These are phyloP conservation scores for Aspergillus candidus DNA, from an alignment of 2,329 filamentous ascomycete genomes.

Conservation along the genomic window DNA sequence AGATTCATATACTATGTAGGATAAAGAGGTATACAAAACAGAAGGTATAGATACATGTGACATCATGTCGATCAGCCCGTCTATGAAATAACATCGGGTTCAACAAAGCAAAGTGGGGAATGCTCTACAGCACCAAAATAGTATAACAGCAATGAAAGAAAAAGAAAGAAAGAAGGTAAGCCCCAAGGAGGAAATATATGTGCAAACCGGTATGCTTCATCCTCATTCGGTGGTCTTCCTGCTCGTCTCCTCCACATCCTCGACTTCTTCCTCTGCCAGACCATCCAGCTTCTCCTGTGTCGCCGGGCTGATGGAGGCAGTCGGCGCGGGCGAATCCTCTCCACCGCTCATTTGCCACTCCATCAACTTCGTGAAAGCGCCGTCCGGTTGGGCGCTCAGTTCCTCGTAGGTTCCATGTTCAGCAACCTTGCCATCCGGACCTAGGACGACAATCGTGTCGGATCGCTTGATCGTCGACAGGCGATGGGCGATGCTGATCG, in stretches of 20 bases:
- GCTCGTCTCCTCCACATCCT: conserved; percentile 22
- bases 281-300: conserved; percentile 50
- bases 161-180: no score
- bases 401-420: conserved; percentile 81
- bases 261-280: conserved; percentile 30
- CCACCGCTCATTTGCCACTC: conserved; percentile 96
- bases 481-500: conserved; percentile 94
- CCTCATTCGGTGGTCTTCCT: no score
- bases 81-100: no score
- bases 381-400: conserved; percentile 65
- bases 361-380: conserved; percentile 93
- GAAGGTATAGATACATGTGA: no score
- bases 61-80: no score
- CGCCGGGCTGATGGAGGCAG: conserved; percentile 26
- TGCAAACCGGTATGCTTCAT: no score
- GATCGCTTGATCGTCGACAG: conserved; percentile 94
- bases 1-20: no score
- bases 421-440: conserved; percentile 77
- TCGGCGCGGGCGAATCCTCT: conserved; percentile 42
- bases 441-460: conserved; percentile 88
- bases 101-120: no score
- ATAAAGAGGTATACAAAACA: no score
- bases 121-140: no score
- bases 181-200: no score
- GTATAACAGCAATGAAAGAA: no score